Evolutionary conservation across 805 yeast species (phyloP), one percentile per base, ranked within the genome.

Genomic region (Candida caryicola): DNA sequence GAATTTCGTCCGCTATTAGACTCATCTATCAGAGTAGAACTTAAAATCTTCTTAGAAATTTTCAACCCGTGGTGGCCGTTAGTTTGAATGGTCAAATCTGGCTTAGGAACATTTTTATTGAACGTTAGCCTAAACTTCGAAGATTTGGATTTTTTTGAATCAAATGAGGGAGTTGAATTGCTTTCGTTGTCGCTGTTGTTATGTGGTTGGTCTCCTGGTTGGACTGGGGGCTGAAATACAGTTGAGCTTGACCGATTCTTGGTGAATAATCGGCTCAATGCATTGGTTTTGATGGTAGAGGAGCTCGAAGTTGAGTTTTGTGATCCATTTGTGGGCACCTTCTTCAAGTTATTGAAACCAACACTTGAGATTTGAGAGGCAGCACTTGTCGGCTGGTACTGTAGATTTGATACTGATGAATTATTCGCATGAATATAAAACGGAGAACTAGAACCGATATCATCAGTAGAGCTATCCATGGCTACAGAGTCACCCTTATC

Each of bases 31-130:
- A 48, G 50, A 14, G 47, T 33, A 1, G 57, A 47, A 19, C 47
- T 55, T 8, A 53, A 34, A 7, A 56, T 53, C 40, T 53, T 59
- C 32, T 58, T 58, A 2, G 60, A 51, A 1, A 50, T 50, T 34
- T 49, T 51, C 17, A 53, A 39, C 12, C 52, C 50, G 33, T 50
- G 57, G 31, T 56, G 57, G 4, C 58, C 55, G 7, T 46, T 51
- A 1, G 69, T 60, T 35, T 59, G 66, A 8, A 63, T 55, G 1
- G 58, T 53, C 14, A 63, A 39, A n/a, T 62, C 66, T n/a, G 63
- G 62, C 32, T 46, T 51, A 9, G 45, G 12, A 17, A 27, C 28
- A 23, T 17, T 36, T 28, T 47, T 50, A 25, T 43, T 45, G 21
- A 40, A 34, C 2, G 36, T 29, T 9, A 41, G 35, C 15, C 45